Evolutionary conservation across 345 rosid species (phyloP), one percentile per base, ranked within the genome.

Genomic region (Populus euphratica): DNA sequence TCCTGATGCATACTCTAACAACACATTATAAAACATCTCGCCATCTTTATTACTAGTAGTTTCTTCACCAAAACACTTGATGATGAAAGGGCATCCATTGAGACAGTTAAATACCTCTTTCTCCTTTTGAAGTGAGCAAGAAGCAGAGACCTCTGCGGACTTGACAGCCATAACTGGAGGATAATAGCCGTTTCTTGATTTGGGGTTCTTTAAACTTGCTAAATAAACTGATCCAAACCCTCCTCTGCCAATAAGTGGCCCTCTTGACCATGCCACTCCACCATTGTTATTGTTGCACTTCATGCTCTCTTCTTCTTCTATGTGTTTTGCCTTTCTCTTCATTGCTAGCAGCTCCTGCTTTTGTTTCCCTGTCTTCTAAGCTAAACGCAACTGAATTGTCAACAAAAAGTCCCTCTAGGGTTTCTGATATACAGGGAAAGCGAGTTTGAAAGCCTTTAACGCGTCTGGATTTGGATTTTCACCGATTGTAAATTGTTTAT

Each of bases 1-100:
- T 49, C 89, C 86, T 3, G 87, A 77, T n/a, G 97, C 97, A 76
- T 89, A 90, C 77, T 94, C 98, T 21, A 94, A 67, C 11, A 94
- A 70, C 35, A 94, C 72, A 74, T 92, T 92, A 73, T 89, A 90
- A 29, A 84, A 70, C 78, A 76, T 87, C 68, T 82, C 82, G 0
- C 93, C 87, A 64, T 82, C 81, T 1, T 31, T n/a, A 52, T 86
- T 88, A 17, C 81, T 31, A 6, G 86, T 87, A 23, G 52, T 78
- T 62, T 77, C 85, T 12, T 84, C 83, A 8, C 98, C 97, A 62
- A 74, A 84, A 82, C 91, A 94, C 14, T 81, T 68, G 62, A 92
- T 81, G 23, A 94, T 84, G 59, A 86, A 86, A 1, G 85, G 84
- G 68, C 90, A 90, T 20, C 27, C 73, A 3, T 89, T 88, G 69